A percentile compares a stretch with the other conserved stretches of the same genome.
These are phyloP conservation scores for Cystobasidium pallidum DNA, from an alignment of 1,284 basidiomycete species.

Conservation along the genomic window DNA sequence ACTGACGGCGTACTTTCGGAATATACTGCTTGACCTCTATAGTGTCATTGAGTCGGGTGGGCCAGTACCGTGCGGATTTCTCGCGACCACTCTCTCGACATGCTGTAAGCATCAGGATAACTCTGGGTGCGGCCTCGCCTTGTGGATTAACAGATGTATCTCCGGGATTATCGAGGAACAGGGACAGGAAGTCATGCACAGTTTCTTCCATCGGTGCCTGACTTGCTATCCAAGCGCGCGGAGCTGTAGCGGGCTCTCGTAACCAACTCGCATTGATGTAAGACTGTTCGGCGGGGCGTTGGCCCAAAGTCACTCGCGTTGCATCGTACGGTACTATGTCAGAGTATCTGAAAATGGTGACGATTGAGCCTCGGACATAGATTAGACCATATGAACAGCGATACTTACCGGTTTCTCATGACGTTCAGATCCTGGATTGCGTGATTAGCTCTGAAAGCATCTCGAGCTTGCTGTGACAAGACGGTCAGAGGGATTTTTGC, in stretches of 20 bases:
- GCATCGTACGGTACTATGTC: slow-evolving; percentile 77
- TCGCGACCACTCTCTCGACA: slow-evolving; percentile 67
- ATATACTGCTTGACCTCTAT: slow-evolving; percentile 49
- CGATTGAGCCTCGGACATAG: neutral
- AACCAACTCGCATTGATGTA: slow-evolving; percentile 87
- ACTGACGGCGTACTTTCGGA: slow-evolving; percentile 1
- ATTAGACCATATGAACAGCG: neutral
- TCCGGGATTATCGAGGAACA: slow-evolving; percentile 58
- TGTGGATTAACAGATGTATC: neutral
- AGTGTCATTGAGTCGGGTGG: slow-evolving; percentile 64
- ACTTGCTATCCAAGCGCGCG: slow-evolving; percentile 23
- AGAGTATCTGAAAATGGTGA: slow-evolving; percentile 61
- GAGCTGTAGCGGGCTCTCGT: slow-evolving; percentile 60
- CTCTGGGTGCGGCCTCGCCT: slow-evolving; percentile 23
- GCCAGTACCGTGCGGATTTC: slow-evolving; percentile 77
- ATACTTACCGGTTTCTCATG: slow-evolving; percentile 44
- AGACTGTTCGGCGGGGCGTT: slow-evolving; percentile 9
- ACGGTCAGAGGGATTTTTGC: slow-evolving; percentile 7
- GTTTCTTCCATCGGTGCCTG: slow-evolving; percentile 70
- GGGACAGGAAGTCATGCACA: slow-evolving; percentile 71
- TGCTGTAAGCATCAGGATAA: slow-evolving; percentile 74
- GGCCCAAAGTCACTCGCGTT: slow-evolving; percentile 65
- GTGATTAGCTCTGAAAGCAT: slow-evolving; percentile 25
- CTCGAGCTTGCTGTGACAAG: slow-evolving; percentile 2
- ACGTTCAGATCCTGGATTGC: slow-evolving; percentile 58